Evolutionary conservation across 176 grass and related monocot species (phyloP).

Genomic region (Microstegium vimineum): DNA sequence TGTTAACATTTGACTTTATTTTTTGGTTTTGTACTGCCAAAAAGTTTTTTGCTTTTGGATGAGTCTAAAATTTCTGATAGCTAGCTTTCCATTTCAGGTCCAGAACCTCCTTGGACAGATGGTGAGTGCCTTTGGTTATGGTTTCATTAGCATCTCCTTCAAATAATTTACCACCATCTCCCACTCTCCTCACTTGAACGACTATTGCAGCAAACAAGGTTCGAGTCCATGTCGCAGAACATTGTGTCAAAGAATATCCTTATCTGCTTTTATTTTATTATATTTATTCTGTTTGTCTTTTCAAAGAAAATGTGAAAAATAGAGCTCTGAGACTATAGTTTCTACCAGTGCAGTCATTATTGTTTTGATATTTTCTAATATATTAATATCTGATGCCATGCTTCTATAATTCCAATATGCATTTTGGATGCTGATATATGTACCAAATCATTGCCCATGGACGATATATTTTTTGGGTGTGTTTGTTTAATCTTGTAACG

Average conservation of each 20-base stretch:
- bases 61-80: slow-evolving; percentile 9
- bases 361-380: not conserved
- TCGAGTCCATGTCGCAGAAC: slow-evolving; percentile 86
- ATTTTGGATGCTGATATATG: slow-evolving; percentile 13
- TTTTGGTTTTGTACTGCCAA: not conserved
- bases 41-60: slow-evolving; percentile 7
- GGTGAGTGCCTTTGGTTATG: slow-evolving; percentile 47
- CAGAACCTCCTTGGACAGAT: slow-evolving; percentile 92
- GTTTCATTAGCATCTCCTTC: slow-evolving; percentile 8
- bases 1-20: not conserved
- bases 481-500: not conserved
- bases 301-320: slow-evolving; percentile 10
- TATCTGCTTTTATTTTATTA: slow-evolving; percentile 20
- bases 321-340: not conserved
- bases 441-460: not conserved
- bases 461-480: not conserved
- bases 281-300: slow-evolving; percentile 9
- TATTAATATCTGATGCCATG: not conserved
- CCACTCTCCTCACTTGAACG: slow-evolving; percentile 13
- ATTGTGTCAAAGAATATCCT: slow-evolving; percentile 98
- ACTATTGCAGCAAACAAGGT: slow-evolving; percentile 83
- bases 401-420: not conserved
- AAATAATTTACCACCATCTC: slow-evolving; percentile 9
- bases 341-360: not conserved
- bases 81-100: slow-evolving; percentile 55